Evolutionary conservation across 352 stramenopile genomes (phyloP), one percentile per base, ranked within the genome.

Genomic region (Phytophthora brassicae): DNA sequence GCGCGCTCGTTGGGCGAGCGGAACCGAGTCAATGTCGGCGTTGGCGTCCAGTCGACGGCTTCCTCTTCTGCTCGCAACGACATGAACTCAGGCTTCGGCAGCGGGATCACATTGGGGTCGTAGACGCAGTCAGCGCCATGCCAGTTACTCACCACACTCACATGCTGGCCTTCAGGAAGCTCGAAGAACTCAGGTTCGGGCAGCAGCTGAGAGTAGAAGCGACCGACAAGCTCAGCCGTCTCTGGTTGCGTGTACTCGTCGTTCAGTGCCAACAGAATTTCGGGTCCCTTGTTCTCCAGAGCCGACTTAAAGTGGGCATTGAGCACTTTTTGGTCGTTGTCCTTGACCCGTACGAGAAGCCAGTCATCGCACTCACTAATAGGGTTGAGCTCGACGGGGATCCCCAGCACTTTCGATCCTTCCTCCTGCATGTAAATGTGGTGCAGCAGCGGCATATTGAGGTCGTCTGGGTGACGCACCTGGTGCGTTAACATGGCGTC

Each of bases 341-440:
- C 85, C 33, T 55, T 78, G 19, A 92, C 59, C 28, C 80, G 79
- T 24, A 92, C 70, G 3, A 92, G 73, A n/a, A 92, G 67, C 81
- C 82, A 94, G 62, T 94, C 81, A 46, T 91, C 72, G 58, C 78
- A 88, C 61, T 94, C 85, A 7, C 54, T 65, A 19, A 93, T 44
- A 19, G 82, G 80, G 26, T 89, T 89, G 22, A 88, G 85, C 62
- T 79, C 72, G n/a, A 89, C 66, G 0, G 85, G 85, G 26, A 94
- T 78, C 13, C 68, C 65, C 2, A 92, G 70, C 44, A 63, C 31
- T 24, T 69, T 70, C 8, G 78, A 77, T 2, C 85, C 84, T 70
- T 94, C 81, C 47, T 92, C 83, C 60, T 84, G 72, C 85, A 94
- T 94, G 70, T 90, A 94, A 41, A 92, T 88, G 60, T 92, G 83